Percentiles rank a stretch among this genome's conserved stretches.
Conservation (phyloP, 1,139 yeast species). For the Yamadazyma friedrichii region DNA sequence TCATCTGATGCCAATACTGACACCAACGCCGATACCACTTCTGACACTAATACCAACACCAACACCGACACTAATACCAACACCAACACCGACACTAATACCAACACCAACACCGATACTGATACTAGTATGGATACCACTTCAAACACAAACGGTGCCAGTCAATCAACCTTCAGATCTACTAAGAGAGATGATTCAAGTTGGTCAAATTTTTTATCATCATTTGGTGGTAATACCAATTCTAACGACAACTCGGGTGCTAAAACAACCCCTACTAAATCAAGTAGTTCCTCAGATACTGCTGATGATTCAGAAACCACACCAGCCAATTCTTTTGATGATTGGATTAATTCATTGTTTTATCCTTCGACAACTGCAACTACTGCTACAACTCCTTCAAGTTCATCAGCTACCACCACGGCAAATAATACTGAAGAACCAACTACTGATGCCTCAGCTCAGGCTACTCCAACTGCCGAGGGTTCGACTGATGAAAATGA, state of each 20-base stretch:
- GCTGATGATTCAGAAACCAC: neutral
- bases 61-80: neutral
- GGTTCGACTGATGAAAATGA: neutral
- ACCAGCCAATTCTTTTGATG: slow-evolving; percentile 5
- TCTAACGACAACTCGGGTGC: neutral
- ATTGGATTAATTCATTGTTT: slow-evolving; percentile 8
- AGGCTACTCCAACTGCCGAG: slow-evolving; percentile 1
- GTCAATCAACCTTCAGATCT: neutral
- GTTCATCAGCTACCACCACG: slow-evolving; percentile 4
- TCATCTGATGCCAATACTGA: neutral
- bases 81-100: neutral
- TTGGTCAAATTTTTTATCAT: slow-evolving; percentile 1
- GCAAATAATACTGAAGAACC: slow-evolving; percentile 6
- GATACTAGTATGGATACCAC: neutral
- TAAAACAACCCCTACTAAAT: neutral
- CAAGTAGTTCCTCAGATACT: neutral
- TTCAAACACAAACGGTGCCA: too few relatives aligned
- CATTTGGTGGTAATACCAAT: neutral
- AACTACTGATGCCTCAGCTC: neutral
- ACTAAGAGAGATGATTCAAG: slow-evolving; percentile 1
- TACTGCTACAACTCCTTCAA: slow-evolving; percentile 4
- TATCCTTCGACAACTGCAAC: slow-evolving; percentile 3
- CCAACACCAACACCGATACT: neutral
- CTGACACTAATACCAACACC: neutral
- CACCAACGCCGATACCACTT: neutral